Base-by-base conservation (phyloP, 192 early-diverging fungal species). In the Backusella luteola region DNA sequence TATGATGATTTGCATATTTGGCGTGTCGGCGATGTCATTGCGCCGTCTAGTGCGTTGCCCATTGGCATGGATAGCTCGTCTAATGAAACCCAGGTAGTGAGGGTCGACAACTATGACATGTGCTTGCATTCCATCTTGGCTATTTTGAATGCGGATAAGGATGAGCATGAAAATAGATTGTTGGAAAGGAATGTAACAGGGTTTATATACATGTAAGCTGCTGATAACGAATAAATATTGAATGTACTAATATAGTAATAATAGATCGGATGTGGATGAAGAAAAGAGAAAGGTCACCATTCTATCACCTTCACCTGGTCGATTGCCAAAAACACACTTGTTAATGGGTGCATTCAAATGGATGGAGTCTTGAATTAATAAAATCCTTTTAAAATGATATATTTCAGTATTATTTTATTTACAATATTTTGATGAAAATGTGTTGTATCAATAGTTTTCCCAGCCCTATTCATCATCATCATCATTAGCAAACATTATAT, bases 31-130 rank as follows among this genome's bases (percentile, higher is more conserved):
- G 90, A 95, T 71, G 91, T 89, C 14, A 76, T 93, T 34, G 96
- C 96, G 8, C 97, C 97, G 7, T 93, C 97, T 0, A 96, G 94
- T 3, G 94, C 96, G 11, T 74, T 99, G 46, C 98, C 98, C 3
- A 84, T 98, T 67, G 98, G 97, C 12, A 89, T 91, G 80, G 93
- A 93, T 21, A 87, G 91, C 39, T 91, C 92, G 70, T 70, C 91
- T 17, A 90, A 91, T 21, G 94, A 95, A 78, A 95, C 95, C 1
- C 88, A 91, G 42, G 85, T 97, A 12, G 87, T 95, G 5, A 87
- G 88, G 52, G 92, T 99, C 0, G 93, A 94, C 14, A 89, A 91
- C 0, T 89, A 91, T 41, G 94, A 95, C 68, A 90, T 93, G 35
- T 84, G 98, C 46, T 74, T 92, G 9, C 95, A 98, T 75, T 96